phyloP scores from a whole-genome alignment of 2,329 filamentous ascomycete species.

The Sporothrix protearum region DNA sequence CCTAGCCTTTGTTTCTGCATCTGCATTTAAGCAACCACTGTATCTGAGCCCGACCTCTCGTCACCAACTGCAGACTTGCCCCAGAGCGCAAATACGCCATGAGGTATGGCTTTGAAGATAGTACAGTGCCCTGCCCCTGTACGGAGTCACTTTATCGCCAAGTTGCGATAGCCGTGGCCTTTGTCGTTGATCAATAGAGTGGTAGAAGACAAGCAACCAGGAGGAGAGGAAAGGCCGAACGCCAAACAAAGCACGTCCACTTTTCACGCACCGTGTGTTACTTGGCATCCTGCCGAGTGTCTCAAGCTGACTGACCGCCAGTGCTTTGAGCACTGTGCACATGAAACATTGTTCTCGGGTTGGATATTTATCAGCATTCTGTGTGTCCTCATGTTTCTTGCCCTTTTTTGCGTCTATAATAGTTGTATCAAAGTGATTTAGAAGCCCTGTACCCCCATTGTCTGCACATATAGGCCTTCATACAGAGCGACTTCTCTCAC shows the following conservation, averaged over 20 bases:
- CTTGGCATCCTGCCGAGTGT: neutral
- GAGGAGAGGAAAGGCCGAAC: neutral
- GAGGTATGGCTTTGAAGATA: neutral
- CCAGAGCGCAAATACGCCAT: neutral
- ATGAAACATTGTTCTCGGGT: neutral
- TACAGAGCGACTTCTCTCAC: neutral
- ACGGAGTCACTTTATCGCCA: no score
- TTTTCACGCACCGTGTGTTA: neutral
- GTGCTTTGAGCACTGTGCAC: neutral
- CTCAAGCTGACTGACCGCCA: neutral
- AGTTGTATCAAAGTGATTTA: neutral
- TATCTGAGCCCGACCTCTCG: neutral
- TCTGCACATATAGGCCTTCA: neutral
- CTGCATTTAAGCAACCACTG: neutral
- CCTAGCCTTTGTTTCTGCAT: constrained; percentile 5
- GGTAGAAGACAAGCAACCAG: neutral
- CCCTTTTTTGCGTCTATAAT: neutral
- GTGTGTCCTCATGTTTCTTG: neutral
- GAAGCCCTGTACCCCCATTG: neutral
- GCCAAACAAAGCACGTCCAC: neutral
- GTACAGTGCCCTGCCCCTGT: no score
- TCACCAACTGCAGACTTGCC: neutral
- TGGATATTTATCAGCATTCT: neutral
- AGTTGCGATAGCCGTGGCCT: neutral
- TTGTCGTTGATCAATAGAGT: neutral